Conservation (phyloP, 2,329 filamentous ascomycete species). For the Exophiala aquamarina region DNA sequence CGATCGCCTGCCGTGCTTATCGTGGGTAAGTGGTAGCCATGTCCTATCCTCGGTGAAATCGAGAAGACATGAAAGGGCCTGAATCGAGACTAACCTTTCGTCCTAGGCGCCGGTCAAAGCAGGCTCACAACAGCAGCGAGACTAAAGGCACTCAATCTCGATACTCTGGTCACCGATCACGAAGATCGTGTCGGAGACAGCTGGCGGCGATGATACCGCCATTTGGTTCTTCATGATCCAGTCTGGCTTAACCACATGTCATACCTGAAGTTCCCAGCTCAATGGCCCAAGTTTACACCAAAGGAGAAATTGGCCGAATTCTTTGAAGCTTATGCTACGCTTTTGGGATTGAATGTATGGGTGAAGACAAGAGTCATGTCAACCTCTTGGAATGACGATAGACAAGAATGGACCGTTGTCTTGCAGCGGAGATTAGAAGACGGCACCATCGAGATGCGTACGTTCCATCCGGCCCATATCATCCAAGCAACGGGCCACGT, state of each 20-base stretch:
- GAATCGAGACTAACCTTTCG: constrained; percentile 19
- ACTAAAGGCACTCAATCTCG: constrained; percentile 58
- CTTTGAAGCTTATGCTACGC: constrained; percentile 63
- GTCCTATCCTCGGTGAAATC: constrained; percentile 33
- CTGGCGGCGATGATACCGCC: constrained; percentile 62
- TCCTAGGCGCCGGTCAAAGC: constrained; percentile 58
- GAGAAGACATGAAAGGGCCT: not conserved
- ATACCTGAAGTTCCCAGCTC: constrained; percentile 41
- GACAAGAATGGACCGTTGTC: constrained; percentile 55
- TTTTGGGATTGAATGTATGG: constrained; percentile 70
- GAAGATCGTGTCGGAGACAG: constrained; percentile 61
- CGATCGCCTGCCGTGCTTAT: constrained; percentile 61
- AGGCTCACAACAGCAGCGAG: constrained; percentile 59
- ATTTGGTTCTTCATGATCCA: constrained; percentile 67
- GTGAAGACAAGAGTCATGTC: constrained; percentile 50
- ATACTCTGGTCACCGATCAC: constrained; percentile 57
- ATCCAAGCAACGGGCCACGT: constrained; percentile 68
- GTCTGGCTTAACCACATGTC: constrained; percentile 50
- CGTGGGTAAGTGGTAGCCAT: constrained; percentile 48
- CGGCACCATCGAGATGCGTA: constrained; percentile 48
- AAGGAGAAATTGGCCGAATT: constrained; percentile 70
- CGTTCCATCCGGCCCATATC: constrained; percentile 61
- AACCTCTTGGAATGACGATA: constrained; percentile 50
- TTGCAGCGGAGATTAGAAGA: constrained; percentile 43
- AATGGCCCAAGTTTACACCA: constrained; percentile 65